phyloP scores from a whole-genome alignment of 1,139 yeast species.

The Saccharomyces hybrid region DNA sequence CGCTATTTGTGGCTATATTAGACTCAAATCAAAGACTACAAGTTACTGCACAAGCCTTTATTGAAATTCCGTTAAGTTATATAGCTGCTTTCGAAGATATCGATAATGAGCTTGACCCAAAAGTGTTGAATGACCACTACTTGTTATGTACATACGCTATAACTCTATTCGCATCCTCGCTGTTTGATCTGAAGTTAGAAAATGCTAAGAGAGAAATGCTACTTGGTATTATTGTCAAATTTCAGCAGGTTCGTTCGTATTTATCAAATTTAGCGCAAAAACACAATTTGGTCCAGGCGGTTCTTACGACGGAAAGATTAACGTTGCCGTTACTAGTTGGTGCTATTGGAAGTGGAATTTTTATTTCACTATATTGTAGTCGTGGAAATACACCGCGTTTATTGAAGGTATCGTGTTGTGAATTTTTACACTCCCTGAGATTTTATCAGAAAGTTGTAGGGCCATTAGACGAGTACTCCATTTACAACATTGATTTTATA shows the following conservation, averaged over 20 bases:
- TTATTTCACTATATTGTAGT: slow-evolving; percentile 24
- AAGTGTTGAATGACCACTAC: slow-evolving; percentile 16
- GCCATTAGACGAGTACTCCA: slow-evolving; percentile 14
- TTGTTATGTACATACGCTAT: slow-evolving; percentile 23
- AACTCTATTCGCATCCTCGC: slow-evolving; percentile 24
- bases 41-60: slow-evolving; percentile 13
- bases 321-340: slow-evolving; percentile 22
- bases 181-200: slow-evolving; percentile 23
- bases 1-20: slow-evolving; percentile 21
- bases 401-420: slow-evolving; percentile 15
- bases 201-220: slow-evolving; percentile 23
- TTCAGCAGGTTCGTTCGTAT: slow-evolving; percentile 19
- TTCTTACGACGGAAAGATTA: slow-evolving; percentile 15
- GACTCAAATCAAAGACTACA: slow-evolving; percentile 17
- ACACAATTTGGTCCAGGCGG: slow-evolving; percentile 7
- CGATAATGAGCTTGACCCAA: slow-evolving; percentile 5
- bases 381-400: slow-evolving; percentile 18
- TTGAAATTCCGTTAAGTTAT: slow-evolving; percentile 16
- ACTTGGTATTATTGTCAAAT: slow-evolving; percentile 20
- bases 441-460: slow-evolving; percentile 19
- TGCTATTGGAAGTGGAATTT: slow-evolving; percentile 26
- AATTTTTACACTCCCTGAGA: slow-evolving; percentile 14
- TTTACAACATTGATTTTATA: slow-evolving; percentile 43
- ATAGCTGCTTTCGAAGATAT: slow-evolving; percentile 12
- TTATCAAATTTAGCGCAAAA: slow-evolving; percentile 14